Evolutionary conservation across 179 eudicot species (phyloP).

Genomic region (Vitellaria paradoxa): DNA sequence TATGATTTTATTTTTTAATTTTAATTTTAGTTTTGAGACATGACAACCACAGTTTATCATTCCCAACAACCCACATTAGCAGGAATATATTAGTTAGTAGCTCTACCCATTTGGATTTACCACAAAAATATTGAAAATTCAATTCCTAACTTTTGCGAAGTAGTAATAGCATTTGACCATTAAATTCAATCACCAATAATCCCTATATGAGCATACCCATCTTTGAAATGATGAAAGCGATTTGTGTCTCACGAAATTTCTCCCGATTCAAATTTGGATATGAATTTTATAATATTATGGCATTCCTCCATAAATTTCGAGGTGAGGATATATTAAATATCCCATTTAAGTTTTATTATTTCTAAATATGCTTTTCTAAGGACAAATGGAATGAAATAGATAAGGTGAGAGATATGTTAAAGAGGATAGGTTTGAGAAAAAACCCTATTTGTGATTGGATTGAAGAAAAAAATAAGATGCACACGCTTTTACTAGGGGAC

Average conservation of each 20-base stretch:
- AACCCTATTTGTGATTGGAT: slow-evolving; percentile 76
- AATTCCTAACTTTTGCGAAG: not conserved
- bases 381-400: slow-evolving; percentile 42
- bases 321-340: too few relatives aligned
- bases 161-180: not conserved
- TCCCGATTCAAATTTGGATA: slow-evolving; percentile 35
- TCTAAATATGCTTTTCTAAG: too few relatives aligned
- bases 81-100: too few relatives aligned
- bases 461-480: slow-evolving; percentile 56
- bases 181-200: slow-evolving; percentile 33
- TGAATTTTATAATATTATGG: slow-evolving; percentile 38
- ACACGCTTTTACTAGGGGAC: slow-evolving; percentile 45
- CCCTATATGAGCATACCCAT: slow-evolving; percentile 48
- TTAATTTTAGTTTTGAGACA: too few relatives aligned
- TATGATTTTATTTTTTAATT: too few relatives aligned
- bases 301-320: slow-evolving; percentile 51
- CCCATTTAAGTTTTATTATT: too few relatives aligned
- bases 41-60: too few relatives aligned
- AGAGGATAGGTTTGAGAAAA: slow-evolving; percentile 44
- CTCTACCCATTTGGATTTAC: too few relatives aligned
- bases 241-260: slow-evolving; percentile 44
- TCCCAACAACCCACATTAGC: too few relatives aligned
- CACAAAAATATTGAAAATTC: not conserved
- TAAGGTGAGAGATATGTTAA: slow-evolving; percentile 41
- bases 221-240: slow-evolving; percentile 49